phyloP scores from a whole-genome alignment of 306 rosid species.

The Acmispon strigosus region DNA sequence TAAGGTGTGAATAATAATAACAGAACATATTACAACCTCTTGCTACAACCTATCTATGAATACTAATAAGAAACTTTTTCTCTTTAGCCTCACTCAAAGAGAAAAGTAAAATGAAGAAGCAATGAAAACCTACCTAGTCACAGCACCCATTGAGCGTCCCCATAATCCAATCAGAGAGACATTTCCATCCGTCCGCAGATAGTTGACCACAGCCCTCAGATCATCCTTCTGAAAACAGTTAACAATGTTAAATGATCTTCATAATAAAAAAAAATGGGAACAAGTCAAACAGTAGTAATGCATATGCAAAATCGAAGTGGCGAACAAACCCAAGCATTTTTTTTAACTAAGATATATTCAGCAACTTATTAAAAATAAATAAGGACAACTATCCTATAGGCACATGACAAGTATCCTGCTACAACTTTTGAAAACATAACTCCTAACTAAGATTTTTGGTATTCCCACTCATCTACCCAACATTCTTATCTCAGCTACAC shows the following conservation, averaged over 20 bases:
- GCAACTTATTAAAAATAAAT: neutral
- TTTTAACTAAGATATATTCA: neutral
- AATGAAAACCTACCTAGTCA: slow-evolving; percentile 71
- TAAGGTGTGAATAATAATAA: neutral
- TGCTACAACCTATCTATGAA: neutral
- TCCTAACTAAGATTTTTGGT: neutral
- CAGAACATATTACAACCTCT: neutral
- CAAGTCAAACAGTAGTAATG: neutral
- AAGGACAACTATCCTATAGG: neutral
- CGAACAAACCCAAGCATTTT: neutral
- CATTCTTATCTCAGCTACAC: neutral
- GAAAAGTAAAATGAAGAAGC: slow-evolving; percentile 19
- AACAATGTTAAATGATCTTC: slow-evolving; percentile 14
- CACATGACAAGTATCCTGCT: neutral
- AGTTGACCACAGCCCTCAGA: slow-evolving; percentile 70
- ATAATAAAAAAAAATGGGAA: slow-evolving; percentile 8
- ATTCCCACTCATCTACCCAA: neutral
- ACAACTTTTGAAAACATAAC: neutral
- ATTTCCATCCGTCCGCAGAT: slow-evolving; percentile 78
- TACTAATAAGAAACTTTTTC: neutral
- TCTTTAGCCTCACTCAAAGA: neutral
- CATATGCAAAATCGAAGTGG: neutral
- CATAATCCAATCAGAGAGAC: slow-evolving; percentile 95
- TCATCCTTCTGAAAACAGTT: slow-evolving; percentile 73
- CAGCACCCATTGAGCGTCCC: slow-evolving; percentile 99